Conservation (phyloP, 78 protist species). For the Dictyostelium intermedium region DNA sequence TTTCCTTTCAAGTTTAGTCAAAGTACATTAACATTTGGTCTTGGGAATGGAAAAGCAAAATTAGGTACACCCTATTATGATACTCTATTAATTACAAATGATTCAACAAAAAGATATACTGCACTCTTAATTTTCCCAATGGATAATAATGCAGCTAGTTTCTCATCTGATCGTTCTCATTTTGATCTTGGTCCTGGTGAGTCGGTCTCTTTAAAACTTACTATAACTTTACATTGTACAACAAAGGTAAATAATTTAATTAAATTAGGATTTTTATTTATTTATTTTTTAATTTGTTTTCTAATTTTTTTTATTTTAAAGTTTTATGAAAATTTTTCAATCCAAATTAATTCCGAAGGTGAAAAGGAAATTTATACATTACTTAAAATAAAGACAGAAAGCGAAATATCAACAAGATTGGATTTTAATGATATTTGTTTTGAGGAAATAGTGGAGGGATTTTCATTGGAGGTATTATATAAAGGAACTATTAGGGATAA, state of each 20-base stretch:
- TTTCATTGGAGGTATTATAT: background rate
- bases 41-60: background rate
- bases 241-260: background rate
- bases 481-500: background rate
- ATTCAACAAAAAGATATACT: background rate
- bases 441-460: background rate
- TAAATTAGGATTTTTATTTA: too few species aligned
- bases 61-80: background rate
- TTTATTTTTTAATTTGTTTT: too few species aligned
- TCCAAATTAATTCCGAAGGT: background rate
- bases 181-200: background rate
- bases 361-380: background rate
- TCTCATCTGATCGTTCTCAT: background rate
- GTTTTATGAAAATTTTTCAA: background rate
- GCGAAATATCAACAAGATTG: background rate
- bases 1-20: background rate
- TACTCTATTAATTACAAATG: background rate
- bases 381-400: background rate
- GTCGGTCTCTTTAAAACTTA: background rate
- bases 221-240: background rate
- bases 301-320: too few species aligned
- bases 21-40: background rate
- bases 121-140: background rate
- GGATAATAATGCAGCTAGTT: background rate
- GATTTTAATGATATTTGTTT: background rate